Evolutionary conservation across 352 stramenopile genomes (phyloP).

Genomic region (Hyphochytrium catenoides): DNA sequence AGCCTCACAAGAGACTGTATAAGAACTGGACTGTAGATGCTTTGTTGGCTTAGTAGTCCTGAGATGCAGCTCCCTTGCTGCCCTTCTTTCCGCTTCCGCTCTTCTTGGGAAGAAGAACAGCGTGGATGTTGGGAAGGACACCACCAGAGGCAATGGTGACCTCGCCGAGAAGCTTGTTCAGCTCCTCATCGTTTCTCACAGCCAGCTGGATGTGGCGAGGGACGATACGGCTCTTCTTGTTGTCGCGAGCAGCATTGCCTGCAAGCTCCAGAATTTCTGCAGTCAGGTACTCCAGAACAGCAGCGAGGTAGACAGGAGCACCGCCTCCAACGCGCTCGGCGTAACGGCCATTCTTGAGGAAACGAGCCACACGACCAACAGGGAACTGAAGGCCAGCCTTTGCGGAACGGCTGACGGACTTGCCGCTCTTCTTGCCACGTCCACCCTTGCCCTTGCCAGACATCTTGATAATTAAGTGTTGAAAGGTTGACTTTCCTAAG

Average conservation of each 20-base stretch:
- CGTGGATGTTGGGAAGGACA: constrained; percentile 90
- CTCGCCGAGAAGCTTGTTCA: constrained; percentile 80
- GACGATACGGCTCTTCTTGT: constrained; percentile 90
- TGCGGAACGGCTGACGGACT: constrained; percentile 28
- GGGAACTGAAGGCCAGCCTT: constrained; percentile 87
- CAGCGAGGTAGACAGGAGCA: constrained; percentile 78
- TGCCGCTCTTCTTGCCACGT: constrained; percentile 32
- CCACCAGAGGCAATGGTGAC: constrained; percentile 83
- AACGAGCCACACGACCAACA: constrained; percentile 77
- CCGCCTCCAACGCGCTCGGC: constrained; percentile 68
- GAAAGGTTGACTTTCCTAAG: too few species aligned
- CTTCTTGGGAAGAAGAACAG: constrained; percentile 68
- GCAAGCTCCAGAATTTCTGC: constrained; percentile 74
- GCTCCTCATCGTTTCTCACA: constrained; percentile 75
- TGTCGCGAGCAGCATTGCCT: constrained; percentile 71
- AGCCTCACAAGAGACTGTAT: too few species aligned
- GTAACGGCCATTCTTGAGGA: constrained; percentile 74
- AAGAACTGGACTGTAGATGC: too few species aligned
- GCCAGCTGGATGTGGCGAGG: constrained; percentile 86
- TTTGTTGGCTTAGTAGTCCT: constrained; percentile 40
- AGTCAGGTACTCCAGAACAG: constrained; percentile 66
- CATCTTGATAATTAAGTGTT: constrained; percentile 17
- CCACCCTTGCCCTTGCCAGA: constrained; percentile 51
- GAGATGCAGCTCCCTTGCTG: constrained; percentile 19
- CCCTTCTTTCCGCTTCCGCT: constrained; percentile 10